Percentiles rank a stretch among this genome's conserved stretches.
Conservation (phyloP, 371 early-diverging fungal genomes). For the Mortierella sp. region DNA sequence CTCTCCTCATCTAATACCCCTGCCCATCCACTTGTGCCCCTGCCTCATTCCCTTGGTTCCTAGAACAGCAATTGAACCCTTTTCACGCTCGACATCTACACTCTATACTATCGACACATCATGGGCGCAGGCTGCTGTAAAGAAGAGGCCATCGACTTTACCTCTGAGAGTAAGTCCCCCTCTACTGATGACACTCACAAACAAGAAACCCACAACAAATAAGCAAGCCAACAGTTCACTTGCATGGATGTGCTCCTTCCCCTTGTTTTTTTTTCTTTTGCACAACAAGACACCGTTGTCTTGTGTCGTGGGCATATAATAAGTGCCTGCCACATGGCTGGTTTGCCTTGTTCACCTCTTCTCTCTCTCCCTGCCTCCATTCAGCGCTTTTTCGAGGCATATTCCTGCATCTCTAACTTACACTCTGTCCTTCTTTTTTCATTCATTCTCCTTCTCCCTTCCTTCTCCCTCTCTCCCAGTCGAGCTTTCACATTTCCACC, state of each 20-base stretch:
- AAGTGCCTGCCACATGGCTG: background rate
- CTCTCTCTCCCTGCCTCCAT: too few relatives aligned
- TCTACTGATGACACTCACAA: background rate
- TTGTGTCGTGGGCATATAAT: background rate
- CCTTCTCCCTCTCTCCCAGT: constrained; percentile 36
- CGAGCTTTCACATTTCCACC: constrained; percentile 76
- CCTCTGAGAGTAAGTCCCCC: constrained; percentile 60
- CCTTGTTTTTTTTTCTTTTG: background rate
- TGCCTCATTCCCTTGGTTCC: background rate
- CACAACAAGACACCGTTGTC: background rate
- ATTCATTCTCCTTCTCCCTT: background rate
- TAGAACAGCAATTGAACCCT: background rate
- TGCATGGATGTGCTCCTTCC: background rate
- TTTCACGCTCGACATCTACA: background rate
- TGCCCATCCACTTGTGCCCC: background rate
- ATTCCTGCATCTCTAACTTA: too few relatives aligned
- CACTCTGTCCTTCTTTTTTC: background rate
- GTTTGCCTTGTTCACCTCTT: too few relatives aligned
- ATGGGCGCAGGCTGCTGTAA: constrained; percentile 71
- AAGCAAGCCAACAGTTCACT: background rate
- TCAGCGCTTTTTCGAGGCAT: too few relatives aligned
- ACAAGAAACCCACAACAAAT: background rate
- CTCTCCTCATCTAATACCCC: background rate
- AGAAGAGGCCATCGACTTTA: constrained; percentile 65
- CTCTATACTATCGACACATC: background rate